Evolutionary conservation across 352 stramenopile genomes (phyloP).

Genomic region (Phytophthora sojae): DNA sequence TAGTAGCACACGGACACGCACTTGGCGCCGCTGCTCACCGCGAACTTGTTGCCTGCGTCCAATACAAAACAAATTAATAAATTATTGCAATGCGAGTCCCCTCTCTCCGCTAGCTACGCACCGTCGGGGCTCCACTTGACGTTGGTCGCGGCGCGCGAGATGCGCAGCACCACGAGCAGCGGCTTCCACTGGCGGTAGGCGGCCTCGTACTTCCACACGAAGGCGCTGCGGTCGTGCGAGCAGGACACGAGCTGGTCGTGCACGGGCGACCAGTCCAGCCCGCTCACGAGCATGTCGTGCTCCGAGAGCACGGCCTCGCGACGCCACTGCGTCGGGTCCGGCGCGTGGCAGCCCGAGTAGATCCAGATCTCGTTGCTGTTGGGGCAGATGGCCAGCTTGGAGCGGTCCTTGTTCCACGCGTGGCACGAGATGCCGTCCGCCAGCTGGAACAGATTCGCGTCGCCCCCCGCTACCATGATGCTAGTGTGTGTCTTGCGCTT

Average conservation of each 20-base stretch:
- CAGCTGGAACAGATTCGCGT: conserved; percentile 78
- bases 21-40: conserved; percentile 93
- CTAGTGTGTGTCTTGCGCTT: conserved; percentile 25
- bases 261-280: conserved; percentile 93
- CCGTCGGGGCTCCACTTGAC: conserved; percentile 95
- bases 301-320: conserved; percentile 87
- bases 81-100: neutral
- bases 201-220: conserved; percentile 94
- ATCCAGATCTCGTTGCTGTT: conserved; percentile 95
- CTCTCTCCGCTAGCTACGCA: conserved; percentile 22
- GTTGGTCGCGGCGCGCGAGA: conserved; percentile 92
- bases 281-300: conserved; percentile 95
- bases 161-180: conserved; percentile 91
- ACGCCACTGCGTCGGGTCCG: conserved; percentile 84
- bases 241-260: conserved; percentile 95
- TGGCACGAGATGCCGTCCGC: conserved; percentile 91
- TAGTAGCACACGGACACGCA: conserved; percentile 95
- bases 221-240: conserved; percentile 95
- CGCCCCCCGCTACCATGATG: conserved; percentile 38
- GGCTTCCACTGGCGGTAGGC: conserved; percentile 92
- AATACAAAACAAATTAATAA: neutral
- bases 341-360: conserved; percentile 83
- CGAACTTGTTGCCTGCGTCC: conserved; percentile 90
- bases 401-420: conserved; percentile 92
- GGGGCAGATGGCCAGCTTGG: conserved; percentile 91